Conservation (phyloP, 371 early-diverging fungal genomes). For the Zancudomyces culisetae region DNA sequence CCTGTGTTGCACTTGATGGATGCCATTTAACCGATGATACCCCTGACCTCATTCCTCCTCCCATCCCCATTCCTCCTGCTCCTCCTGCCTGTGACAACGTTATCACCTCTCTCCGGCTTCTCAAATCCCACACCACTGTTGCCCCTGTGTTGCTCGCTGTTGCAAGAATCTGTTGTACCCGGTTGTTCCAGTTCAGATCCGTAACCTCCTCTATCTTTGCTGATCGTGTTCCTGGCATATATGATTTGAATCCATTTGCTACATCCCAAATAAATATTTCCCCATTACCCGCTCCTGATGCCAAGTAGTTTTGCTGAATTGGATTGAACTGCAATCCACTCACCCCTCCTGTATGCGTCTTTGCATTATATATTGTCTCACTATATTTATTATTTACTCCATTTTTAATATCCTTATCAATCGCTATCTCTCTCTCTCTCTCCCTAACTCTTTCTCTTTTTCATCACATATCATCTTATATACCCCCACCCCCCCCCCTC, state of each 20-base stretch:
- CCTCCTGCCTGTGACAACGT: conserved; percentile 43
- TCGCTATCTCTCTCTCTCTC: no score
- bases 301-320: conserved; percentile 64
- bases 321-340: conserved; percentile 86
- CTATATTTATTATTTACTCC: not conserved
- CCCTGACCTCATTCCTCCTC: conserved; percentile 32
- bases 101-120: conserved; percentile 70
- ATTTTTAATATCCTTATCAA: not conserved
- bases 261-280: conserved; percentile 89
- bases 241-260: conserved; percentile 60
- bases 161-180: conserved; percentile 83
- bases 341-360: conserved; percentile 43
- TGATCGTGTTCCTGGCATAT: conserved; percentile 69
- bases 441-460: no score
- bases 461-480: no score
- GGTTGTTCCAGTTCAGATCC: conserved; percentile 79
- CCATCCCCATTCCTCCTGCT: conserved; percentile 22
- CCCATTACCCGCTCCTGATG: conserved; percentile 75
- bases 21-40: conserved; percentile 86
- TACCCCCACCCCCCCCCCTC: not conserved
- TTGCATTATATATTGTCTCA: not conserved
- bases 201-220: conserved; percentile 73
- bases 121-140: conserved; percentile 89
- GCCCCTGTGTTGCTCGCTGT: conserved; percentile 76
- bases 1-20: conserved; percentile 83